A percentile compares a stretch with the other conserved stretches of the same genome.
Evolutionary conservation across 345 rosid species (phyloP).

Genomic region (Firmiana major): DNA sequence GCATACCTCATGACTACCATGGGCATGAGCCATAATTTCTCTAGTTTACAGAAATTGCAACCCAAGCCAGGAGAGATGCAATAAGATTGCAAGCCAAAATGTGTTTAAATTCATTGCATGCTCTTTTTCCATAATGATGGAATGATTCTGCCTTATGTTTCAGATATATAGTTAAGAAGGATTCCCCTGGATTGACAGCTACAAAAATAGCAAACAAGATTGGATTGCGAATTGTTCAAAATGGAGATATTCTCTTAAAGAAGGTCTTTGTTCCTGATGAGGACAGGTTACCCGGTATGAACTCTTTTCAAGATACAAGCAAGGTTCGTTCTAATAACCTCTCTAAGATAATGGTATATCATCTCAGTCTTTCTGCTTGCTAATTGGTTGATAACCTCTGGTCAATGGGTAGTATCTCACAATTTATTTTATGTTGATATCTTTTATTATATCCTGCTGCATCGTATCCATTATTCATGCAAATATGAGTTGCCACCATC

Average conservation of each 20-base stretch:
- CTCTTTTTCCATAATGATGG: background rate
- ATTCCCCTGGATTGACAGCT: slow-evolving; percentile 77
- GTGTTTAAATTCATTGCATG: background rate
- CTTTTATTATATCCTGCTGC: background rate
- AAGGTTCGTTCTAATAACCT: slow-evolving; percentile 47
- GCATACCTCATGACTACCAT: background rate
- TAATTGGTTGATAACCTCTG: background rate
- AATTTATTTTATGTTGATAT: background rate
- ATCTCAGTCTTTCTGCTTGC: background rate
- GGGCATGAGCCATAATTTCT: background rate
- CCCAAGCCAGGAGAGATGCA: background rate
- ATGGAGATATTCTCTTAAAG: slow-evolving; percentile 82
- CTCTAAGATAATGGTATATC: slow-evolving; percentile 6
- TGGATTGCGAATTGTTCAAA: slow-evolving; percentile 91
- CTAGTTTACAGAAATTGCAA: background rate
- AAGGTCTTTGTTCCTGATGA: slow-evolving; percentile 85
- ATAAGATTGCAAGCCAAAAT: background rate
- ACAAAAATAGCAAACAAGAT: slow-evolving; percentile 91
- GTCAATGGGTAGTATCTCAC: background rate
- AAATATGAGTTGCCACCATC: slow-evolving; percentile 2
- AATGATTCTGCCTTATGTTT: slow-evolving; percentile 24
- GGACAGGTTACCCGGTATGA: slow-evolving; percentile 81
- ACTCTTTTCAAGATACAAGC: slow-evolving; percentile 86
- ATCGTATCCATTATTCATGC: background rate
- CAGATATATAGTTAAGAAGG: slow-evolving; percentile 84